Evolutionary conservation across 2,329 filamentous ascomycete species (phyloP), one percentile per base, ranked within the genome.

Genomic region (Aspergillus fischeri): DNA sequence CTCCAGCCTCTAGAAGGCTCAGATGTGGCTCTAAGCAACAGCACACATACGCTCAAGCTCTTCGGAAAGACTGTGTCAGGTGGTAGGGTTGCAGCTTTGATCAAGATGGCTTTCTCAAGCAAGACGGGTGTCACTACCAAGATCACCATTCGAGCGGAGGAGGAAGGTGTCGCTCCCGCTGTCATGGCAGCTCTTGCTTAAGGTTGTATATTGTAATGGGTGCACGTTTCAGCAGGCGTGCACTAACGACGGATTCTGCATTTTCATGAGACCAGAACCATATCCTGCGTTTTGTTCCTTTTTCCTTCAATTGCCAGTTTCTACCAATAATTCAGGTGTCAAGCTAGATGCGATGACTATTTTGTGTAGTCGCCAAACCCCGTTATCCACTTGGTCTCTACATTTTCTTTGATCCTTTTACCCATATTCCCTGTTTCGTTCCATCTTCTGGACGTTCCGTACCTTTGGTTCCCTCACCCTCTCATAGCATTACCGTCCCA

Each of bases 91-190:
- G 91, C 92, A 55, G 90, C 89, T 59, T 87, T 86, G 63, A 86
- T 97, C 63, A 86, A 92, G 76, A 96, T 99, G 92, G 94, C 92
- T 1, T 97, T 86, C 77, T 95, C 91, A 60, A 86, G 89, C 68
- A 96, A 95, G 83, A 88, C 88, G 51, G 94, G 94, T 53, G 92
- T 97, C 27, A 97, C 94, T 57, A 95, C 93, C 70, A 97, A 97
- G 84, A 91, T 99, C 67, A 90, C 88, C 53, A 90, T 93, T 60
- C 85, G 94, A 71, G 90, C 89, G 73, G 94, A 99, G 75, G 94
- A 99, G 77, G 91, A 94, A 72, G 91, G 91, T 55, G 86, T 99
- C 70, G 92, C 94, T 60, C 83, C 86, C 59, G 81, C 95, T 74
- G 86, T 97, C 59, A 84, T 97, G 72, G 90, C 86, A 65, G 92